phyloP scores from a whole-genome alignment of 2,329 filamentous ascomycete genomes.

The Thielaviopsis euricoi region DNA sequence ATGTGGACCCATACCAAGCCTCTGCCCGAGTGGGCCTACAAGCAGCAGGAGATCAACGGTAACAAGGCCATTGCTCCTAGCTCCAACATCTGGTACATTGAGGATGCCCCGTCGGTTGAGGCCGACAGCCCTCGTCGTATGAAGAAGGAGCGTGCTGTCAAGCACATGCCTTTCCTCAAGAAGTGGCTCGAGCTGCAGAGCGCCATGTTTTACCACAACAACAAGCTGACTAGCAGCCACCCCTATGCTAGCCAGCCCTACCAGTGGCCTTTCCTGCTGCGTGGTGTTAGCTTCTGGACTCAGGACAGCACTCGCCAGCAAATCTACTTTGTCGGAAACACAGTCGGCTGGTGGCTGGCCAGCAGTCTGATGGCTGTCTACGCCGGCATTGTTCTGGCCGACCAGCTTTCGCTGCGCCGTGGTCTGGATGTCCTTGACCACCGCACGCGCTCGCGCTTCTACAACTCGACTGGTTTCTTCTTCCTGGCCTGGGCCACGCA shows the following conservation, averaged over 20 bases:
- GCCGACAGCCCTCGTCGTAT: constrained; percentile 55
- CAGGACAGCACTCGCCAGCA: constrained; percentile 88
- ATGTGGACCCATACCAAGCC: constrained; percentile 98
- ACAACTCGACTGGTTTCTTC: constrained; percentile 98
- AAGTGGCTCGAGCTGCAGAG: constrained; percentile 96
- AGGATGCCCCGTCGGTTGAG: constrained; percentile 71
- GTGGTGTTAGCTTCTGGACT: constrained; percentile 98
- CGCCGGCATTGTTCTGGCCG: constrained; percentile 76
- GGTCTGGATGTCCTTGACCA: constrained; percentile 85
- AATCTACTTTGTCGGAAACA: constrained; percentile 97
- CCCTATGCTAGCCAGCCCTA: constrained; percentile 90
- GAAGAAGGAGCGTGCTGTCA: constrained; percentile 64
- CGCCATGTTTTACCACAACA: constrained; percentile 99
- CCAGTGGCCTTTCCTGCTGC: constrained; percentile 93
- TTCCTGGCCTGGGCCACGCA: constrained; percentile 96
- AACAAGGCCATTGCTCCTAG: constrained; percentile 87
- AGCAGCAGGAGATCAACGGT: constrained; percentile 97
- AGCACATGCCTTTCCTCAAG: constrained; percentile 68
- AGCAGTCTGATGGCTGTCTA: constrained; percentile 88
- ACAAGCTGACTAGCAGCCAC: constrained; percentile 89
- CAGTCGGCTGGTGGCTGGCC: constrained; percentile 91
- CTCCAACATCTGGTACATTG: constrained; percentile 89
- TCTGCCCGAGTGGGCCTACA: constrained; percentile 92
- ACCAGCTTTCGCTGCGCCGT: constrained; percentile 83
- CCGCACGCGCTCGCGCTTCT: constrained; percentile 86